Percentiles rank a stretch among this genome's conserved stretches.
These are phyloP conservation scores for Buddleja alternifolia DNA, from an alignment of 257 asterid species.

Conservation along the genomic window DNA sequence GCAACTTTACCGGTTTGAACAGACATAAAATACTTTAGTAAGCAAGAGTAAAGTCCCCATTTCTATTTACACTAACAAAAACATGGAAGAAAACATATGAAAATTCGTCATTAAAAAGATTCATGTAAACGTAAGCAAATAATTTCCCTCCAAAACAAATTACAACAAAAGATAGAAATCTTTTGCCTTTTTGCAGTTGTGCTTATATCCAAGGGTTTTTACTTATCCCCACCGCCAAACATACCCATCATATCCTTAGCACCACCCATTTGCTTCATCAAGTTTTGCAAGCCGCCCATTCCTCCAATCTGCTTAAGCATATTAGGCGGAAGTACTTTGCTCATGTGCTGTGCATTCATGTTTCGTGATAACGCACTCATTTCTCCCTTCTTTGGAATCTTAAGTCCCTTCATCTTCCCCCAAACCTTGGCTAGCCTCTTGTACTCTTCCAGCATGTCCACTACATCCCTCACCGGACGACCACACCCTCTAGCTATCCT, in stretches of 20 bases:
- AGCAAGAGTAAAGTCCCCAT: too few relatives aligned
- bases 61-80: not conserved
- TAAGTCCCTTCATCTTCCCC: constrained; percentile 98
- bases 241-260: constrained; percentile 93
- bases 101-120: not conserved
- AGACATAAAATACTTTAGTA: too few relatives aligned
- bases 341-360: constrained; percentile 92
- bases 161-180: too few relatives aligned
- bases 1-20: too few relatives aligned
- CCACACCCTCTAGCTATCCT: constrained; percentile 93
- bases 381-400: constrained; percentile 95
- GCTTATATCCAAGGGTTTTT: constrained; percentile 1
- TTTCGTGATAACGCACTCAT: constrained; percentile 84
- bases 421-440: constrained; percentile 86
- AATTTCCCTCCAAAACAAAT: not conserved
- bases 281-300: constrained; percentile 86
- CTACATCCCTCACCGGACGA: constrained; percentile 72
- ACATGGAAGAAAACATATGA: not conserved
- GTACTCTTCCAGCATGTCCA: constrained; percentile 97
- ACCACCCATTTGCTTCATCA: constrained; percentile 95
- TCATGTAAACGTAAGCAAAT: not conserved
- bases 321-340: constrained; percentile 93
- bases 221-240: constrained; percentile 86
- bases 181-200: not conserved
- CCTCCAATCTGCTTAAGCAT: constrained; percentile 96